Conservation (phyloP, 2,329 filamentous ascomycete species). For the Colletotrichum abscissum region DNA sequence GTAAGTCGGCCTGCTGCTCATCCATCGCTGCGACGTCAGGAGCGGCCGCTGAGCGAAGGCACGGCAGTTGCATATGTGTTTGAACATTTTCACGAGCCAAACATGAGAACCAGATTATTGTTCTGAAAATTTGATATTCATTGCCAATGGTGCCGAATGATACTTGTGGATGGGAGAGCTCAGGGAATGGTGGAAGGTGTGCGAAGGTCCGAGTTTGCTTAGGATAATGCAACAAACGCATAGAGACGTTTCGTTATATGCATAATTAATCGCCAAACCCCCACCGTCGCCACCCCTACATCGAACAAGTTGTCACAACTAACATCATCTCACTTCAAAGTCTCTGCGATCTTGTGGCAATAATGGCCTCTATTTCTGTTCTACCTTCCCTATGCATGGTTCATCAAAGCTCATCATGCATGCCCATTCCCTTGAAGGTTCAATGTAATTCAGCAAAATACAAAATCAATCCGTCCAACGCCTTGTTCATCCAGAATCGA, state of each 20-base stretch:
- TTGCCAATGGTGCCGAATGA: background rate
- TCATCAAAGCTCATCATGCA: conserved; percentile 29
- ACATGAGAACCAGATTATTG: background rate
- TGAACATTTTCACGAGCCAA: background rate
- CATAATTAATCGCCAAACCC: background rate
- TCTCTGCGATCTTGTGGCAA: background rate
- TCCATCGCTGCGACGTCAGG: background rate
- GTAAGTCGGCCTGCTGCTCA: conserved; percentile 7
- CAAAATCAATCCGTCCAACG: conserved; percentile 18
- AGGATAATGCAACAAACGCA: background rate
- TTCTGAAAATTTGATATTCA: background rate
- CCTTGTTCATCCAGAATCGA: background rate
- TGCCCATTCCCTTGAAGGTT: conserved; percentile 14
- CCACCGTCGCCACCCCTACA: background rate
- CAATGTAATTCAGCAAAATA: conserved; percentile 1
- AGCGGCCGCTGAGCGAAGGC: conserved; percentile 1
- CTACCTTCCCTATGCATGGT: conserved; percentile 22
- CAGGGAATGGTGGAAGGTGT: background rate
- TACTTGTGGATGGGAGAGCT: background rate
- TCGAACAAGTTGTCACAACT: background rate
- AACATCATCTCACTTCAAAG: background rate
- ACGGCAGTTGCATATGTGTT: background rate
- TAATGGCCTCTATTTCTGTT: conserved; percentile 26
- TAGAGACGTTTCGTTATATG: background rate
- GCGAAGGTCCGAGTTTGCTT: background rate